phyloP scores from a whole-genome alignment of 2,329 filamentous ascomycete genomes.

The Sordariomycetes sp. region DNA sequence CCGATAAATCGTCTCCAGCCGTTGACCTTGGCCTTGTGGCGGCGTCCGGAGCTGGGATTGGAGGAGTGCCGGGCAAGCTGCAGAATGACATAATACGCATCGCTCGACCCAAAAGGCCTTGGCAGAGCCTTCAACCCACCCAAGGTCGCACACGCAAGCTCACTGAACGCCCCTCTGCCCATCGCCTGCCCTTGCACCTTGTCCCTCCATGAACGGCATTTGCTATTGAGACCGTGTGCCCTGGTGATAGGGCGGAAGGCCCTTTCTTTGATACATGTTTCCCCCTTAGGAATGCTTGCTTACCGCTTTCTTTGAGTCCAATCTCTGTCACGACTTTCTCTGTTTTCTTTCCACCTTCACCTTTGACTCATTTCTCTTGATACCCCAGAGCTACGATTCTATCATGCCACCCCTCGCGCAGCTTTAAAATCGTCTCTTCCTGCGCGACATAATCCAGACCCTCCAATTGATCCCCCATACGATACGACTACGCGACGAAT shows the following conservation, averaged over 20 bases:
- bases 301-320: background rate
- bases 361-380: background rate
- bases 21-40: conserved; percentile 1
- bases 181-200: background rate
- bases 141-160: background rate
- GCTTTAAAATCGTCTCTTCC: background rate
- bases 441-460: background rate
- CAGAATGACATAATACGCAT: conserved; percentile 4
- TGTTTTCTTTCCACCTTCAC: background rate
- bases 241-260: background rate
- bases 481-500: background rate
- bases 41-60: conserved; percentile 1
- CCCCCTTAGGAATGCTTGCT: background rate
- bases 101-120: background rate
- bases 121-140: background rate
- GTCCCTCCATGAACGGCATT: background rate
- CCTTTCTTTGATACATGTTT: background rate
- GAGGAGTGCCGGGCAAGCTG: background rate
- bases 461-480: background rate
- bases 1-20: background rate
- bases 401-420: background rate
- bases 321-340: background rate
- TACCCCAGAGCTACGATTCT: background rate
- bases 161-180: background rate
- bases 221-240: background rate